A percentile compares a stretch with the other conserved stretches of the same genome.
Conservation (phyloP, 805 yeast genomes). For the Kuraishia hungarica region DNA sequence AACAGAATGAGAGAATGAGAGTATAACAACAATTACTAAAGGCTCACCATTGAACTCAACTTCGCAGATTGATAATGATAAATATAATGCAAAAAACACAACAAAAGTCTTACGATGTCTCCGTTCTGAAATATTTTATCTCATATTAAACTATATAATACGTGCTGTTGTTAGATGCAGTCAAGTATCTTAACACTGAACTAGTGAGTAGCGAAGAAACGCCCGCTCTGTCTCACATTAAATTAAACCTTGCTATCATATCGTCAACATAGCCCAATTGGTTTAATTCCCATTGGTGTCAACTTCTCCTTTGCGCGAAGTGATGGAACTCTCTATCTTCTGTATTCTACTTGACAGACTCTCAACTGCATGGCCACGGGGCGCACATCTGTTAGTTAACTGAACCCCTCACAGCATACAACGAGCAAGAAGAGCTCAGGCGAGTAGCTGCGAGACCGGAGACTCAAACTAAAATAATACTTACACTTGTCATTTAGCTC, state of each 20-base stretch:
- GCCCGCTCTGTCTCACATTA: background rate
- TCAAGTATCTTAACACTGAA: background rate
- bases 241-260: background rate
- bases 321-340: background rate
- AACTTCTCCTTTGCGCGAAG: background rate
- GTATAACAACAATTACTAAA: too few relatives aligned
- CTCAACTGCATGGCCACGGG: background rate
- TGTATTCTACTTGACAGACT: background rate
- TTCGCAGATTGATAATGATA: too few relatives aligned
- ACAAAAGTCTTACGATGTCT: too few relatives aligned
- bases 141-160: too few relatives aligned
- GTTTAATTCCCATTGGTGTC: background rate
- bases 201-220: background rate
- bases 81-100: too few relatives aligned
- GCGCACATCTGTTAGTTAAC: background rate
- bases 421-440: too few relatives aligned
- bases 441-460: background rate
- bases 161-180: background rate
- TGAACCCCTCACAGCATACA: background rate
- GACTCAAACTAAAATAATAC: background rate
- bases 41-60: too few relatives aligned
- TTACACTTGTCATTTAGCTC: constrained; percentile 1
- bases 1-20: too few relatives aligned
- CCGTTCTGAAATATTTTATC: too few relatives aligned
- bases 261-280: background rate